Conservation (phyloP, 2,329 filamentous ascomycete species). For the Laburnicola sp. region DNA sequence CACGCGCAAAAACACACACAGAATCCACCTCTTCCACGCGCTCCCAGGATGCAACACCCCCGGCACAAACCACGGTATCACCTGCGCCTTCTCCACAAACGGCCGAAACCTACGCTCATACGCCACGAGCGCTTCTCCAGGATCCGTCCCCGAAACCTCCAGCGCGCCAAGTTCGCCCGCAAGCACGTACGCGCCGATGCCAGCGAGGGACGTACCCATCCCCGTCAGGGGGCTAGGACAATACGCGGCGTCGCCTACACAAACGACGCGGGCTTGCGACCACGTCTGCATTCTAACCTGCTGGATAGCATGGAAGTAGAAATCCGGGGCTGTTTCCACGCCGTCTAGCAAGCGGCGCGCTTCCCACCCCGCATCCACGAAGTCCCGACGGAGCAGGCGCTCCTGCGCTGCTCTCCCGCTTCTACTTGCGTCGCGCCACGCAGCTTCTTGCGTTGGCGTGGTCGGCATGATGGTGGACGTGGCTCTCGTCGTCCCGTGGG, state of each 20-base stretch:
- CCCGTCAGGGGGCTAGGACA: conserved; percentile 56
- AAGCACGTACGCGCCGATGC: conserved; percentile 41
- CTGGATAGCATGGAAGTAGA: conserved; percentile 52
- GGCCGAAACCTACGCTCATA: conserved; percentile 29
- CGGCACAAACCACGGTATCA: conserved; percentile 30
- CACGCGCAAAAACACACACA: conserved; percentile 13
- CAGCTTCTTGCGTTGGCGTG: conserved; percentile 20
- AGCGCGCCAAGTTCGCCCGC: conserved; percentile 23
- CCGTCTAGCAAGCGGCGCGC: conserved; percentile 48
- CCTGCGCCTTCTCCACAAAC: conserved; percentile 31
- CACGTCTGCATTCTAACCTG: conserved; percentile 52
- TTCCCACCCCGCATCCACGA: conserved; percentile 52
- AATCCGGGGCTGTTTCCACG: conserved; percentile 49
- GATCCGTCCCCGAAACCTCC: conserved; percentile 13
- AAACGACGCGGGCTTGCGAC: conserved; percentile 53
- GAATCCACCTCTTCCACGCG: conserved; percentile 27
- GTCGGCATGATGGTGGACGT: conserved; percentile 50
- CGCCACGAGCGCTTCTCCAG: conserved; percentile 20
- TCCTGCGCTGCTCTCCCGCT: conserved; percentile 42
- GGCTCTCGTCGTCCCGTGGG: too few species aligned
- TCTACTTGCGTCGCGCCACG: conserved; percentile 31
- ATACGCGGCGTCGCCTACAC: conserved; percentile 60
- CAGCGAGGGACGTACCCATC: conserved; percentile 55
- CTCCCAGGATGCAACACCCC: conserved; percentile 25
- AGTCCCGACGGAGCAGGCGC: conserved; percentile 42